These are phyloP conservation scores for Lactarius psammicola DNA, from an alignment of 768 basidiomycete species.

Conservation along the genomic window DNA sequence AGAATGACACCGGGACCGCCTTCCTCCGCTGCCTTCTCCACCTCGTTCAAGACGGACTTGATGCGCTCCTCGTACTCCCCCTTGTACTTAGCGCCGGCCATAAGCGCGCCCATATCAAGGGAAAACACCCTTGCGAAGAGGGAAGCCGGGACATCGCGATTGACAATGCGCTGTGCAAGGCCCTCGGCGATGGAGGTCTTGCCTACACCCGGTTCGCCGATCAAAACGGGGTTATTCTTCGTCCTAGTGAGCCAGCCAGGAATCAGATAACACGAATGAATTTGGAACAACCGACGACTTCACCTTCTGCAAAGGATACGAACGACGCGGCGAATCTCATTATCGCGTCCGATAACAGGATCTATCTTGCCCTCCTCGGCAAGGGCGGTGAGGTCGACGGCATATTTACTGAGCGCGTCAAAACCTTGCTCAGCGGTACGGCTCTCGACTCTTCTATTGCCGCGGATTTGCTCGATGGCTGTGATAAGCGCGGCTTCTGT, in stretches of 20 bases:
- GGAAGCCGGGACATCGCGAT: constrained; percentile 82
- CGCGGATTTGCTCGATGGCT: constrained; percentile 75
- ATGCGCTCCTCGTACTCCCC: constrained; percentile 97
- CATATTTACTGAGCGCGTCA: constrained; percentile 88
- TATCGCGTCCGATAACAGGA: constrained; percentile 90
- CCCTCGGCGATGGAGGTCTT: constrained; percentile 96
- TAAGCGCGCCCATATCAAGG: constrained; percentile 93
- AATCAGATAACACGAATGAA: not conserved
- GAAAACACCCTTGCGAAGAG: constrained; percentile 76
- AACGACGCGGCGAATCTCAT: constrained; percentile 83
- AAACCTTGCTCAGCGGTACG: constrained; percentile 89
- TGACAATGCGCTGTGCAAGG: constrained; percentile 91
- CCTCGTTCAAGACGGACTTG: constrained; percentile 87
- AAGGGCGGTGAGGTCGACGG: constrained; percentile 79
- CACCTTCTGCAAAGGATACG: constrained; percentile 81
- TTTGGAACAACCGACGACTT: constrained; percentile 4
- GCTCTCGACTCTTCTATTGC: constrained; percentile 81
- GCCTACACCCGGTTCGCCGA: constrained; percentile 93
- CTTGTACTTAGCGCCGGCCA: constrained; percentile 91
- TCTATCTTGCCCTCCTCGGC: constrained; percentile 95
- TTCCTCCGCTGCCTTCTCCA: constrained; percentile 82
- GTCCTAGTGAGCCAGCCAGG: constrained; percentile 50
- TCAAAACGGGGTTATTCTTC: constrained; percentile 96
- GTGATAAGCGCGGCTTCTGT: constrained; percentile 71
- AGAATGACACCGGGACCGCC: constrained; percentile 74